Evolutionary conservation across 768 basidiomycete species (phyloP), one percentile per base, ranked within the genome.

Genomic region (Panus rudis): DNA sequence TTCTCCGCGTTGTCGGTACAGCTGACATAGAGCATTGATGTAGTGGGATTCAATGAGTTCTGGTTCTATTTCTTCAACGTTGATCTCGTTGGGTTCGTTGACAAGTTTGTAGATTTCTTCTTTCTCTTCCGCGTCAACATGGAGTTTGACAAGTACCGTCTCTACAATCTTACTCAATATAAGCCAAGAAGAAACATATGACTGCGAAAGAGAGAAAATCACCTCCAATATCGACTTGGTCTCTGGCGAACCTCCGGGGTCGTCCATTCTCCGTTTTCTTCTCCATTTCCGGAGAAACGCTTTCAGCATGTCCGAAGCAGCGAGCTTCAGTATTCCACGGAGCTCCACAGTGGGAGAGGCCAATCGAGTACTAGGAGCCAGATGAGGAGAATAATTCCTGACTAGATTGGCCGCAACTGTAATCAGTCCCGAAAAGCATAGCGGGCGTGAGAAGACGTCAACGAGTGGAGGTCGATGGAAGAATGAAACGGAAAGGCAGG

Each of bases 341-440:
- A 92, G 69, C 54, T 84, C 84, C 16, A 74, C 72, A 2, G 89
- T 79, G 3, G 84, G 73, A 12, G 83, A 79, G 5, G 89, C 81
- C 17, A 72, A 67, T 21, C 72, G 75, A 3, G 83, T 80, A 54
- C 78, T 71, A 16, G 80, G 85, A 20, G 77, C 63, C 52, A 94
- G 74, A 65, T 92, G 84, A 13, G 92, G 91, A 33, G 86, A 87
- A 61, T 93, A 92, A 58, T 92, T 92, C 71, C 78, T 75, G 72
- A 90, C 87, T 86, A 93, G 69, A 74, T 91, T 89, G 55, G 71
- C 75, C 63, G 75, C 75, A 76, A 92, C 92, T 92, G 69, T 57
- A 66, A 69, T 84, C 78, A 86, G 83, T 79, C 75, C 76, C 71
- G 74, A 71, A 61, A 49, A 12, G 24, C 38, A 53, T 66, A 66